A percentile compares a stretch with the other conserved stretches of the same genome.
These are phyloP conservation scores for Reutealis trisperma DNA, from an alignment of 345 rosid species.

Conservation along the genomic window DNA sequence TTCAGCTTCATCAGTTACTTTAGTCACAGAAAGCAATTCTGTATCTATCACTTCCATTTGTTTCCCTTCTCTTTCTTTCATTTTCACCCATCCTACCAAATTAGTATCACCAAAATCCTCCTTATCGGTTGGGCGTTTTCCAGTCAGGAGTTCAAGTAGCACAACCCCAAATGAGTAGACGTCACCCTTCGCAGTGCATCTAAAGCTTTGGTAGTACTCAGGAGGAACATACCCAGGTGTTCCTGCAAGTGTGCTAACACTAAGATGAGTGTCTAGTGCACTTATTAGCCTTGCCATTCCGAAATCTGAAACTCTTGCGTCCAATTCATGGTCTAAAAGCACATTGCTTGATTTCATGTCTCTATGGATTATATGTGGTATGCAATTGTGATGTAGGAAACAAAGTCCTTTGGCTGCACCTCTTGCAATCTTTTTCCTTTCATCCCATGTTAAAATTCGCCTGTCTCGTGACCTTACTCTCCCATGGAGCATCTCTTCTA, in stretches of 20 bases:
- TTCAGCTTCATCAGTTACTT: conserved; percentile 51
- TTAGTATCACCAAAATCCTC: conserved; percentile 99
- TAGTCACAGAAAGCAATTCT: conserved; percentile 52
- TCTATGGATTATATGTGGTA: conserved; percentile 91
- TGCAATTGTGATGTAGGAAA: conserved; percentile 93
- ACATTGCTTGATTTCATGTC: conserved; percentile 98
- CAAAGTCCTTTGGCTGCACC: conserved; percentile 96
- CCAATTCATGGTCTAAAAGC: conserved; percentile 86
- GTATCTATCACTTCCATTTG: conserved; percentile 92
- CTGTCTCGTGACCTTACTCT: conserved; percentile 53
- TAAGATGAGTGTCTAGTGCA: conserved; percentile 91
- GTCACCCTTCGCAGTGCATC: conserved; percentile 94
- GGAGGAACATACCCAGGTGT: conserved; percentile 98
- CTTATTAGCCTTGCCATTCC: conserved; percentile 98
- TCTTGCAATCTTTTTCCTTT: conserved; percentile 81
- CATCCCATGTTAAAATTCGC: conserved; percentile 69
- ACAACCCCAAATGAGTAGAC: conserved; percentile 93
- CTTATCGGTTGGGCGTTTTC: conserved; percentile 90
- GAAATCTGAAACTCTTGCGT: conserved; percentile 90
- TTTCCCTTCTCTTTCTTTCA: conserved; percentile 80
- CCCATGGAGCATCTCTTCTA: conserved; percentile 92
- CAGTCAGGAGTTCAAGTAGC: conserved; percentile 79
- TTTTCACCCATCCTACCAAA: conserved; percentile 92
- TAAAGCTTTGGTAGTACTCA: conserved; percentile 91
- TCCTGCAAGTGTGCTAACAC: conserved; percentile 94